Percentiles rank a stretch among this genome's conserved stretches.
Conservation (phyloP, 2,329 filamentous ascomycete species). For the Penicillium sp. region DNA sequence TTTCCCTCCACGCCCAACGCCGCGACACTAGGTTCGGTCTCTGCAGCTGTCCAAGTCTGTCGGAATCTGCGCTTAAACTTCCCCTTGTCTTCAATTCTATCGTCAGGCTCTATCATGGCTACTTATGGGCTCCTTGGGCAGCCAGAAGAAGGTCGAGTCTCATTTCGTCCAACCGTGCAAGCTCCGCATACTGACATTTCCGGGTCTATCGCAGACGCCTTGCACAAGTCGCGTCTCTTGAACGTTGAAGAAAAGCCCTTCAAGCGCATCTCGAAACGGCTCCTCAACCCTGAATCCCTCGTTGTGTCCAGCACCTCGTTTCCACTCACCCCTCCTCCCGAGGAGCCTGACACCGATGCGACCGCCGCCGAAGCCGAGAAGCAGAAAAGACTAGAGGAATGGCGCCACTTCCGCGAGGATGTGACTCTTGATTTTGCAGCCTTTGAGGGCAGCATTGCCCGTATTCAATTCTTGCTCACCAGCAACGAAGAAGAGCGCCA, state of each 20-base stretch:
- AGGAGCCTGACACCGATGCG: conserved; percentile 48
- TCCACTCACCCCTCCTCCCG: conserved; percentile 65
- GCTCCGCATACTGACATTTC: conserved; percentile 18
- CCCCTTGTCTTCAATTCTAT: too few relatives aligned
- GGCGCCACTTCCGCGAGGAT: conserved; percentile 74
- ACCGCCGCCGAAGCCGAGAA: conserved; percentile 47
- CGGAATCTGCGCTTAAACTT: too few relatives aligned
- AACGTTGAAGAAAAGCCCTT: conserved; percentile 91
- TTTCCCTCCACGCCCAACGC: conserved; percentile 1
- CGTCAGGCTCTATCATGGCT: conserved; percentile 52
- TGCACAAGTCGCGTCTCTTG: conserved; percentile 82
- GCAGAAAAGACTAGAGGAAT: conserved; percentile 54
- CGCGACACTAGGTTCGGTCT: too few relatives aligned
- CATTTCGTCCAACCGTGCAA: conserved; percentile 7
- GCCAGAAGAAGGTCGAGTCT: conserved; percentile 52
- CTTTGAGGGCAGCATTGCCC: conserved; percentile 80
- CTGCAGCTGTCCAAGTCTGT: too few relatives aligned
- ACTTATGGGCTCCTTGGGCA: conserved; percentile 69
- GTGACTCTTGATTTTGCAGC: conserved; percentile 83
- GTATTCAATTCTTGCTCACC: conserved; percentile 79
- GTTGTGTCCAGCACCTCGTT: conserved; percentile 56
- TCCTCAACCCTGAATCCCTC: conserved; percentile 66
- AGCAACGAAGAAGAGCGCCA: conserved; percentile 81
- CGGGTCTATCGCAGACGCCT: conserved; percentile 58
- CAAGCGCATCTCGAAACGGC: conserved; percentile 78